Conservation (phyloP, 2,329 filamentous ascomycete genomes). For the Nannizziopsis barbatae region DNA sequence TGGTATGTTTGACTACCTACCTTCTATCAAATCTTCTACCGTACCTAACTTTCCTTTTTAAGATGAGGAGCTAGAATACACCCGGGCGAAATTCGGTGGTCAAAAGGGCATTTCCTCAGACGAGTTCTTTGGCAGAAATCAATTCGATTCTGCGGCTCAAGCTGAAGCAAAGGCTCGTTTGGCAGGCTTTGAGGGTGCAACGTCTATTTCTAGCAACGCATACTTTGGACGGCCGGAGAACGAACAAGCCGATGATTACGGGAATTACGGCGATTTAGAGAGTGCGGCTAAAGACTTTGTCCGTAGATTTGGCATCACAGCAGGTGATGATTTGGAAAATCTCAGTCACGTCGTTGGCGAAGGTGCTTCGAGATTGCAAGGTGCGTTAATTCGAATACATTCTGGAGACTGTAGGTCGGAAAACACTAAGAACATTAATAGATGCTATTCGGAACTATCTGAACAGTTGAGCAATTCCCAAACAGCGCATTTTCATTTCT, state of each 20-base stretch:
- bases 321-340: constrained; percentile 91
- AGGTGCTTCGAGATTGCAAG: constrained; percentile 73
- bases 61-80: constrained; percentile 70
- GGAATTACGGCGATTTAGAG: constrained; percentile 76
- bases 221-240: constrained; percentile 94
- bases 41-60: constrained; percentile 6
- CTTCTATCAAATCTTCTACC: constrained; percentile 11
- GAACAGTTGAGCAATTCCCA: constrained; percentile 30
- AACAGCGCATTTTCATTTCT: constrained; percentile 1
- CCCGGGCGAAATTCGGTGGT: constrained; percentile 73
- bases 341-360: constrained; percentile 72
- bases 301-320: constrained; percentile 86
- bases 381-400: constrained; percentile 29
- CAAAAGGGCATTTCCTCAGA: constrained; percentile 97
- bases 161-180: constrained; percentile 78
- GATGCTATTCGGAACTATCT: constrained; percentile 41
- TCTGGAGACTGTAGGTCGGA: too few species aligned
- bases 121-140: constrained; percentile 90
- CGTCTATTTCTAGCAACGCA: constrained; percentile 85
- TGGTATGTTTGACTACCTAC: constrained; percentile 40
- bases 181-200: constrained; percentile 85
- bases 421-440: constrained; percentile 12
- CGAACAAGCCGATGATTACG: constrained; percentile 54
- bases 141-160: constrained; percentile 68
- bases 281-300: constrained; percentile 92